Conservation (phyloP, 371 early-diverging fungal genomes). For the Cladochytrium tenue region DNA sequence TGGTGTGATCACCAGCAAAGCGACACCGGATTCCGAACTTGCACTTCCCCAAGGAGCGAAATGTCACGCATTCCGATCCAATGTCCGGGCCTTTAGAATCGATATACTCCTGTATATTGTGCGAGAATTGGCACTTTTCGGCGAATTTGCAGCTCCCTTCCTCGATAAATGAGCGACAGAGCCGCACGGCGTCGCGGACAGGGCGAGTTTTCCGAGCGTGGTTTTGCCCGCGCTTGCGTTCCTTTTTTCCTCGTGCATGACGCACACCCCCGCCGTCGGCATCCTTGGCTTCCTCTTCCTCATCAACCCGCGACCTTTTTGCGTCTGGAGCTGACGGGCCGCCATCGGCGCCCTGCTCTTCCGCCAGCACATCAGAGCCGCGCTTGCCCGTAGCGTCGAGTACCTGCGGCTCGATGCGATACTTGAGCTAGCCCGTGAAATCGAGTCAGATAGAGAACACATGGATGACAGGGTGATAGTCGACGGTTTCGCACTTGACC, state of each 20-base stretch:
- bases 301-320: no score
- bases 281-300: no score
- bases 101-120: slow-evolving; percentile 43
- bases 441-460: no score
- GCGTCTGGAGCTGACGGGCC: no score
- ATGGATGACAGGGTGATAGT: no score
- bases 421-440: no score
- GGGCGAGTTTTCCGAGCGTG: slow-evolving; percentile 1
- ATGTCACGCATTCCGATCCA: slow-evolving; percentile 71
- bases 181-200: not conserved
- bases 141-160: slow-evolving; percentile 23
- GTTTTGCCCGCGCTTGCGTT: slow-evolving; percentile 6
- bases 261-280: no score
- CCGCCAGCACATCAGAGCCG: no score
- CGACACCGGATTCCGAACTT: slow-evolving; percentile 76
- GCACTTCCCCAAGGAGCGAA: slow-evolving; percentile 73
- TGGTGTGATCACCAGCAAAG: slow-evolving; percentile 70
- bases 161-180: slow-evolving; percentile 16
- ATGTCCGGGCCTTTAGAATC: slow-evolving; percentile 67
- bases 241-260: not conserved
- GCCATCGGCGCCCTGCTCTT: no score
- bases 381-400: no score
- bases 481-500: no score
- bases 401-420: no score
- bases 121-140: slow-evolving; percentile 38